These are phyloP conservation scores for Harringtonia aguacate DNA, from an alignment of 2,329 filamentous ascomycete genomes.

Conservation along the genomic window DNA sequence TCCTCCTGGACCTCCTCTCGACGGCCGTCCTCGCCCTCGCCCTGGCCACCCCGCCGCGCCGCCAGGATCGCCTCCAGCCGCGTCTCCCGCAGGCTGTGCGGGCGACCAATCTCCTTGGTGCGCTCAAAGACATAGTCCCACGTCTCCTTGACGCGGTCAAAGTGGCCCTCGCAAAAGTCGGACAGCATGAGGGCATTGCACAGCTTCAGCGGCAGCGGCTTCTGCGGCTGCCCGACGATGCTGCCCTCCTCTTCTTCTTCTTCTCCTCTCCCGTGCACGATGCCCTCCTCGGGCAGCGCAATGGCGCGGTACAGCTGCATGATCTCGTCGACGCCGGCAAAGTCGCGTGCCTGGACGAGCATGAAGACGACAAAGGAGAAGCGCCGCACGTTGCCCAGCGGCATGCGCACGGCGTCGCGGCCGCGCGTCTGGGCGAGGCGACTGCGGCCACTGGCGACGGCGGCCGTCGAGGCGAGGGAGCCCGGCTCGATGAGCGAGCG, in stretches of 20 bases:
- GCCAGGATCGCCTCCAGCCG: constrained; percentile 4
- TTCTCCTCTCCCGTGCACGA: no score
- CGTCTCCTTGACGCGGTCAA: constrained; percentile 49
- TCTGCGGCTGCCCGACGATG: no score
- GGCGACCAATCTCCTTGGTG: constrained; percentile 31
- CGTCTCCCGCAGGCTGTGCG: constrained; percentile 10
- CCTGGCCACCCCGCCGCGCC: not conserved
- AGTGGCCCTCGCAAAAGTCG: constrained; percentile 45
- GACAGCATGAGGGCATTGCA: constrained; percentile 58
- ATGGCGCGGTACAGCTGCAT: constrained; percentile 34
- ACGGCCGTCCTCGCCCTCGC: not conserved
- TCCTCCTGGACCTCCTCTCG: no score
- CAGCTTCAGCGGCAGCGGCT: constrained; percentile 39
- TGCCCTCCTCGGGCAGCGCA: constrained; percentile 10
- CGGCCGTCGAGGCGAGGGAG: no score
- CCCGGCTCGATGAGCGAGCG: constrained; percentile 30
- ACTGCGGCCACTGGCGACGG: not conserved
- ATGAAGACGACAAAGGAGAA: constrained; percentile 31
- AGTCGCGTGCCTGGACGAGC: constrained; percentile 27
- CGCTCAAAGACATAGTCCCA: constrained; percentile 54
- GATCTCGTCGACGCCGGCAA: constrained; percentile 28
- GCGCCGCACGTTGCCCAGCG: constrained; percentile 14
- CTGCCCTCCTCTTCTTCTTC: no score
- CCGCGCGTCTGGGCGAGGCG: constrained; percentile 5
- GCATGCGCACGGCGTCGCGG: constrained; percentile 15